Evolutionary conservation across 1,284 basidiomycete genomes (phyloP), one percentile per base, ranked within the genome.

Genomic region (Ceratobasidium sp.): DNA sequence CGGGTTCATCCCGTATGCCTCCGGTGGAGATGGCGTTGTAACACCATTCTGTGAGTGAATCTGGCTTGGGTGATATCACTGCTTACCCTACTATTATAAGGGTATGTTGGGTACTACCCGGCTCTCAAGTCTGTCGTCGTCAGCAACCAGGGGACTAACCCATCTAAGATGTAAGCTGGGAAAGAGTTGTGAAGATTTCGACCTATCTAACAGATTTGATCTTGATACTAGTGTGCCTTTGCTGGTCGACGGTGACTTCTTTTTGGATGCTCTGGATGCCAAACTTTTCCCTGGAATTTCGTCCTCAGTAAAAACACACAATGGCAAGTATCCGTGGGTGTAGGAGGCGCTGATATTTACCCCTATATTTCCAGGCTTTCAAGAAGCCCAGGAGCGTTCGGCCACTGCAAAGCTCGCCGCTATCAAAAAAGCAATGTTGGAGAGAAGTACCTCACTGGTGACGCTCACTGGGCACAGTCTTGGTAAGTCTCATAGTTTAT

Each of bases 111-210:
- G n/a, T 75, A 75, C 40, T 66, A 75, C 28, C 73, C 73, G 1
- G 33, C 61, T 12, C 73, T 56, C 38, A 54, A 78, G 2, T 78
- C 79, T n/a, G 73, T 79, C 15, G 74, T 80, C 10, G 73, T 80
- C 50, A 70, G 75, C 26, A 78, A 80, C 71, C 70, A 80, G 69
- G 79, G 79, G 17, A 80, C 79, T 7, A 78, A 80, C 48, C 75
- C 79, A 33, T 77, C 76, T 38, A 69, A 80, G 52, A 54, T 80
- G 52, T 75, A 40, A 54, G 73, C 66, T 7, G 13, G 20, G 4
- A n/a, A 9, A n/a, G 48, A 13, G 5, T 23, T 4, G 42, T n/a
- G 33, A 28, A 56, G 50, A 38, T 44, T 15, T 33, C 23, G n/a
- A 40, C 13, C 38, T 71, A 59, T 7, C 7, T 17, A 33, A 33